phyloP scores from a whole-genome alignment of 2,329 filamentous ascomycete species.

The Aspergillus arachidicola region DNA sequence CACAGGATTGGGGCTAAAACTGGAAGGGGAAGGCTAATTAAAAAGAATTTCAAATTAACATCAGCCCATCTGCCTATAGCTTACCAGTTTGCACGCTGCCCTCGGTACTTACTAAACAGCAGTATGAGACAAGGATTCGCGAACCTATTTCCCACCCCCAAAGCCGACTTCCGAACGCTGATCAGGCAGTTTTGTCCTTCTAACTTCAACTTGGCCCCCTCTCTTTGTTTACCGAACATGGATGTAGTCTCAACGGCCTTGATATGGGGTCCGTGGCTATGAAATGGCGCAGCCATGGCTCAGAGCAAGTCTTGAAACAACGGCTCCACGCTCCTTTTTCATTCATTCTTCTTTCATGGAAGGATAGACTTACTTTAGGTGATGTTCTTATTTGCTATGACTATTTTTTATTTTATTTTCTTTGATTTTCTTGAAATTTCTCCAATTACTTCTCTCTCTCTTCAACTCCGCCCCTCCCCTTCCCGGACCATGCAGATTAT shows the following conservation, averaged over 20 bases:
- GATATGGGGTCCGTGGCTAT: constrained; percentile 21
- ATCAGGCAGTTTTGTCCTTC: constrained; percentile 16
- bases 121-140: not conserved
- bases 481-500: not conserved
- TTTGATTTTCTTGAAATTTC: too few species aligned
- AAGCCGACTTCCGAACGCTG: constrained; percentile 8
- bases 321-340: constrained; percentile 9
- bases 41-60: constrained; percentile 2
- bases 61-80: not conserved
- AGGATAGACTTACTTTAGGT: not conserved
- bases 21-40: not conserved
- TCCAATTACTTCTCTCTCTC: not conserved
- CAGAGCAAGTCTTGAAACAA: constrained; percentile 19
- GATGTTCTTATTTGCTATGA: not conserved
- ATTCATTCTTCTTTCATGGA: not conserved
- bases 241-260: constrained; percentile 1
- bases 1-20: constrained; percentile 10
- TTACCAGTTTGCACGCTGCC: not conserved
- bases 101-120: not conserved
- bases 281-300: constrained; percentile 25
- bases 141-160: not conserved
- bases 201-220: constrained; percentile 12
- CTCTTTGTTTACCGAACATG: constrained; percentile 11
- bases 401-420: not conserved
- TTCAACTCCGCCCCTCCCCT: not conserved